phyloP scores from a whole-genome alignment of 768 basidiomycete genomes.

The Boletus huronensis region DNA sequence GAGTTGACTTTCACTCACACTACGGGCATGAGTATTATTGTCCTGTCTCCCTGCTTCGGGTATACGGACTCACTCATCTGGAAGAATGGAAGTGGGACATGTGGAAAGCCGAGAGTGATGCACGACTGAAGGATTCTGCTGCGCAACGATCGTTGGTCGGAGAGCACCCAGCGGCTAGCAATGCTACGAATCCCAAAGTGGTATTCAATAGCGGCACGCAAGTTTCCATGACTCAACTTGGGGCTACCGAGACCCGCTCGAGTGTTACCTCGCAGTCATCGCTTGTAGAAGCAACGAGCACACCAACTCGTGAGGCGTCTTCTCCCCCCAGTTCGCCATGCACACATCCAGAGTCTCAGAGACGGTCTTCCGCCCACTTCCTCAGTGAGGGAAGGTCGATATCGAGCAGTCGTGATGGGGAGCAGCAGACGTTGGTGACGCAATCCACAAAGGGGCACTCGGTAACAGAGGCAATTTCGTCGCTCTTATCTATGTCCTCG shows the following conservation, averaged over 20 bases:
- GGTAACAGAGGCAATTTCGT: slow-evolving; percentile 25
- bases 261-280: background rate
- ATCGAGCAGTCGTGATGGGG: background rate
- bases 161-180: slow-evolving; percentile 18
- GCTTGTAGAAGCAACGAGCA: background rate
- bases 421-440: background rate
- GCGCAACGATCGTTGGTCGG: slow-evolving; percentile 15
- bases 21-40: slow-evolving; percentile 97
- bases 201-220: slow-evolving; percentile 3
- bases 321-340: background rate
- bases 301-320: background rate
- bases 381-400: background rate
- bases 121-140: slow-evolving; percentile 37
- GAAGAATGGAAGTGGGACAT: slow-evolving; percentile 93
- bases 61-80: slow-evolving; percentile 94
- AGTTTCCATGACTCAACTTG: slow-evolving; percentile 2
- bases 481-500: slow-evolving; percentile 8
- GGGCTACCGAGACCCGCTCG: background rate
- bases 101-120: slow-evolving; percentile 70
- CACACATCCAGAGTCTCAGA: background rate
- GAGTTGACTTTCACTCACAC: slow-evolving; percentile 90
- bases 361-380: background rate
- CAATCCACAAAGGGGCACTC: slow-evolving; percentile 5
- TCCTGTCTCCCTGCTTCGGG: slow-evolving; percentile 86
- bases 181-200: background rate